Evolutionary conservation across 78 protist genomes (phyloP).

Genomic region (Capsaspora owczarzaki): DNA sequence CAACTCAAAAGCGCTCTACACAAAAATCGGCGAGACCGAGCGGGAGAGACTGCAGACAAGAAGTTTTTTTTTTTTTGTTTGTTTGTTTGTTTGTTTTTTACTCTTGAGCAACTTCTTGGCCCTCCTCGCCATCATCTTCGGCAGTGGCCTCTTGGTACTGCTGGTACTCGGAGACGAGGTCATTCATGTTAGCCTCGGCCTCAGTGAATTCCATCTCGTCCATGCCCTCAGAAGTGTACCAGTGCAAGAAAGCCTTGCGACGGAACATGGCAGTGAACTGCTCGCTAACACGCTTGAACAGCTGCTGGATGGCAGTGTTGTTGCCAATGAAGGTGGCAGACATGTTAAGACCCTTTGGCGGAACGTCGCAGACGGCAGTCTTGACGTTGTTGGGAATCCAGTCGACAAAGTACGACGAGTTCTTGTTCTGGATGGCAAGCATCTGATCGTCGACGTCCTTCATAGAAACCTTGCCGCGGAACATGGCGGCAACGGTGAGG

Average conservation of each 20-base stretch:
- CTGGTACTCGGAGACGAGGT: constrained; percentile 95
- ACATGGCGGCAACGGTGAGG: constrained; percentile 93
- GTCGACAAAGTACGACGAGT: constrained; percentile 91
- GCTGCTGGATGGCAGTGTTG: constrained; percentile 95
- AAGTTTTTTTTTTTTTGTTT: too few relatives aligned
- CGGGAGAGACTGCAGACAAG: too few relatives aligned
- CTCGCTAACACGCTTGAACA: constrained; percentile 88
- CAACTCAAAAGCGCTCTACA: too few relatives aligned
- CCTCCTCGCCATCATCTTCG: constrained; percentile 73
- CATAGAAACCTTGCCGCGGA: constrained; percentile 93
- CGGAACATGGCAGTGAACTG: constrained; percentile 97
- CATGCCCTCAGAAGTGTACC: constrained; percentile 99
- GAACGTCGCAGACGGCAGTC: constrained; percentile 92
- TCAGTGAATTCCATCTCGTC: constrained; percentile 98
- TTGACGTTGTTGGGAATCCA: constrained; percentile 99
- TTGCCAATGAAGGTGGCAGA: constrained; percentile 94
- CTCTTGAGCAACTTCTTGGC: too few relatives aligned
- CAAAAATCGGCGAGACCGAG: too few relatives aligned
- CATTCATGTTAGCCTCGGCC: constrained; percentile 97
- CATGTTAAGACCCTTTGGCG: constrained; percentile 95
- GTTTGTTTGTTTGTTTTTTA: too few relatives aligned
- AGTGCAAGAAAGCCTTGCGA: constrained; percentile 98
- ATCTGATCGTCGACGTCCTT: constrained; percentile 98
- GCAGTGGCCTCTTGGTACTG: constrained; percentile 83
- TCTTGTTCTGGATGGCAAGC: constrained; percentile 84